These are phyloP conservation scores for Coemansia sp. DNA, from an alignment of 192 early-diverging fungal species.

Conservation along the genomic window DNA sequence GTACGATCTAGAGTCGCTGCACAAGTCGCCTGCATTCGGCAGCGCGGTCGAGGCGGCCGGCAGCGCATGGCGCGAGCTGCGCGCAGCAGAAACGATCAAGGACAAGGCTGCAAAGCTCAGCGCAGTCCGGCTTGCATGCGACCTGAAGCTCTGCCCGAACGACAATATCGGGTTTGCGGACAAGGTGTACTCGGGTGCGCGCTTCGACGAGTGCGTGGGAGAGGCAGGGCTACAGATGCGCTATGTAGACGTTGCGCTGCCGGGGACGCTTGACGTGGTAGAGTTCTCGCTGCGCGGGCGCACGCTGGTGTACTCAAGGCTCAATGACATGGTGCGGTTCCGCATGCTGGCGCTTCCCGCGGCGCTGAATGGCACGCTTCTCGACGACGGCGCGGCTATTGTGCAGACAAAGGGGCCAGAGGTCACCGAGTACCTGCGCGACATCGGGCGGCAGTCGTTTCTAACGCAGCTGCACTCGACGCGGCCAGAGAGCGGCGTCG, in stretches of 20 bases:
- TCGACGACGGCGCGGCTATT: slow-evolving; percentile 5
- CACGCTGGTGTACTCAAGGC: slow-evolving; percentile 50
- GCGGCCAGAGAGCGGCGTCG: slow-evolving; percentile 35
- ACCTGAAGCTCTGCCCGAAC: slow-evolving; percentile 31
- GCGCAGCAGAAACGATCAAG: neutral
- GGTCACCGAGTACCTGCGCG: slow-evolving; percentile 42
- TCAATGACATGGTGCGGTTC: slow-evolving; percentile 54
- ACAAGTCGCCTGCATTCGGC: slow-evolving; percentile 15
- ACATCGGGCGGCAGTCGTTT: slow-evolving; percentile 43
- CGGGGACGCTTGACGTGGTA: slow-evolving; percentile 42
- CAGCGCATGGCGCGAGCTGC: slow-evolving; percentile 24
- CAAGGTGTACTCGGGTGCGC: slow-evolving; percentile 25
- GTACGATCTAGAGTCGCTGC: slow-evolving; percentile 47
- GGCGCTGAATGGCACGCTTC: slow-evolving; percentile 20
- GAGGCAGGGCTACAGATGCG: slow-evolving; percentile 24
- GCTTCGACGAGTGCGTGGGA: slow-evolving; percentile 40
- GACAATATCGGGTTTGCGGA: slow-evolving; percentile 33
- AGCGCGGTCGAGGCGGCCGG: slow-evolving; percentile 13
- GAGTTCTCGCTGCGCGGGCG: slow-evolving; percentile 52
- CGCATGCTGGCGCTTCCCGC: slow-evolving; percentile 33
- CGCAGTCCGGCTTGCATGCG: slow-evolving; percentile 15
- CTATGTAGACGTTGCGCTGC: slow-evolving; percentile 24
- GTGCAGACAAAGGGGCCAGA: slow-evolving; percentile 36
- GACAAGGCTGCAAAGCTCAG: slow-evolving; percentile 20
- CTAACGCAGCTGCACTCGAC: slow-evolving; percentile 49